Conservation (phyloP, 345 rosid genomes). For the Brassica nigra region DNA sequence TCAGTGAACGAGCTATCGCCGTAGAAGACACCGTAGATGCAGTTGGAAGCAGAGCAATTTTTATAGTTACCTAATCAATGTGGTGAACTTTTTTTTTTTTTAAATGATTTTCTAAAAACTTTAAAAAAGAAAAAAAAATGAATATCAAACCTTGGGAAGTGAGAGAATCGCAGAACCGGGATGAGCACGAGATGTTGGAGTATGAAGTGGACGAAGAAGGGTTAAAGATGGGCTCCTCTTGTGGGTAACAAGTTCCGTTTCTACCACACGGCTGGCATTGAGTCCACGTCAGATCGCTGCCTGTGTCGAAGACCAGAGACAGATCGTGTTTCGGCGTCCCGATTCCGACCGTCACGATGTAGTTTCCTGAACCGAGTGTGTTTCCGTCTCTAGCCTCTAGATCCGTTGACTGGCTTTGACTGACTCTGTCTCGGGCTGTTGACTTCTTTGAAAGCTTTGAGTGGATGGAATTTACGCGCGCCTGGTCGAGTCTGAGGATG, state of each 20-base stretch:
- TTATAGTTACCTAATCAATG: background rate
- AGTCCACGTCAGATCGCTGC: background rate
- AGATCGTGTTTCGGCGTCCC: background rate
- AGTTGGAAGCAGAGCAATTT: background rate
- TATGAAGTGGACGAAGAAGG: background rate
- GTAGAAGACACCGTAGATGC: background rate
- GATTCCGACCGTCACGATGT: background rate
- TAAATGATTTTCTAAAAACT: too few species aligned
- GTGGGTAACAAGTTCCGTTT: background rate
- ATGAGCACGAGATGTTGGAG: background rate
- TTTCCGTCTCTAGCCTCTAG: background rate
- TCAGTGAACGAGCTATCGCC: background rate
- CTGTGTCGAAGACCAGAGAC: background rate
- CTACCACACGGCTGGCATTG: background rate
- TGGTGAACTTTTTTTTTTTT: background rate
- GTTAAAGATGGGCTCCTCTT: background rate
- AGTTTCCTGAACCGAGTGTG: background rate
- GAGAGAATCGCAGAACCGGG: background rate
- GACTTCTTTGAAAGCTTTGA: background rate
- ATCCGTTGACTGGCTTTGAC: conserved; percentile 29
- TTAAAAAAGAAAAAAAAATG: background rate
- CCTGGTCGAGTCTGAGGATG: background rate
- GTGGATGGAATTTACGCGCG: background rate
- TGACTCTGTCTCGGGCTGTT: background rate
- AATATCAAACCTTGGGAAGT: background rate